Evolutionary conservation across 2,329 filamentous ascomycete genomes (phyloP), one percentile per base, ranked within the genome.

Genomic region (Zasmidium angulare): DNA sequence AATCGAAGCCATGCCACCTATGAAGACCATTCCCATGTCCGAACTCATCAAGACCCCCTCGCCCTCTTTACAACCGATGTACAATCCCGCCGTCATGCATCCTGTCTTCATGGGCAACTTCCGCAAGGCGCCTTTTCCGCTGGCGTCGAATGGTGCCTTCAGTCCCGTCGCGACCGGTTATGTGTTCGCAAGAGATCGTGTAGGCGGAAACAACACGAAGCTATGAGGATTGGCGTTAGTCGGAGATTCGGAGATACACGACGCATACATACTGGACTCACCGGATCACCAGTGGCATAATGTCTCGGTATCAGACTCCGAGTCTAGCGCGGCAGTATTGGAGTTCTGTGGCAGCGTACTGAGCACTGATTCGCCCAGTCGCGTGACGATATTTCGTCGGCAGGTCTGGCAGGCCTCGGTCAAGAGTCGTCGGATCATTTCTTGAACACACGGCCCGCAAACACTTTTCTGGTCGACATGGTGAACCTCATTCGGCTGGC

Each of bases 21-120:
- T 56, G 55, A 62, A 58, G 50, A 58, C 51, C 29, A 24, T 56
- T 1, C 46, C 51, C 29, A 24, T 56, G 1, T 40, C 57, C 22
- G 20, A 53, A 20, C 53, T 56, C 20, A 23, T 50, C 48, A 29
- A 52, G 56, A 22, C 26, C 56, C 36, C n/a, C 57, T 31, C 19
- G 43, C 4, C 56, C 56, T 2, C 9, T 50, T 17, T n/a, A n/a
- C 23, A 68, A 9, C 50, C 57, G 11, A 17, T 64, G 3, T 83
- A 82, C 69, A 81, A 89, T 71, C 78, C 84, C 10, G 84, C 89
- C 1, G 80, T 79, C 43, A 77, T 84, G 23, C 89, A 93, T 65
- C 89, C 89, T 0, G 89, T 91, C 1, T 93, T 93, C 76, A 89
- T 88, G 0, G 78, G 84, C 26, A 80, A 81, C 53, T 75, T 90